A percentile compares a stretch with the other conserved stretches of the same genome.
phyloP scores from a whole-genome alignment of 2,329 filamentous ascomycete species.

The Podosphaera leucotricha region DNA sequence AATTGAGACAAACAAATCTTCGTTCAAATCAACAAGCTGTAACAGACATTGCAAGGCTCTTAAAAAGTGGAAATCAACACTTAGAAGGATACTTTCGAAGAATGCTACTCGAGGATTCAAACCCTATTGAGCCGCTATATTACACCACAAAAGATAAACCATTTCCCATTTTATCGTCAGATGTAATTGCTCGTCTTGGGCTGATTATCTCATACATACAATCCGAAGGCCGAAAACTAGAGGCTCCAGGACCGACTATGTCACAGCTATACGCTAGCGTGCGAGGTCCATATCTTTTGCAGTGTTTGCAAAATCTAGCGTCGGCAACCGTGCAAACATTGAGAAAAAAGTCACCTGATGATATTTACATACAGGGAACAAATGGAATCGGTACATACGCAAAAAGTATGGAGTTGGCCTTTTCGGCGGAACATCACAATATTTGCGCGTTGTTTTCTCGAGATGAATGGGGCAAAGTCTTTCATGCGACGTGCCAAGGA shows the following conservation, averaged over 20 bases:
- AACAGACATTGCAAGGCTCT: conserved; percentile 49
- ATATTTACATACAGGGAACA: conserved; percentile 66
- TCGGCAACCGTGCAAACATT: conserved; percentile 65
- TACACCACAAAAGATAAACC: conserved; percentile 74
- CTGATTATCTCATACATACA: conserved; percentile 60
- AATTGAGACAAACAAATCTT: conserved; percentile 76
- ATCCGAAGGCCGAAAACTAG: conserved; percentile 28
- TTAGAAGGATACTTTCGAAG: conserved; percentile 68
- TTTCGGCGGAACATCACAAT: conserved; percentile 73
- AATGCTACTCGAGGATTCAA: conserved; percentile 54
- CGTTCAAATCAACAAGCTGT: conserved; percentile 80
- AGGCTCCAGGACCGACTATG: conserved; percentile 35
- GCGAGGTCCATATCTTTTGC: conserved; percentile 64
- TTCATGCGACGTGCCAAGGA: conserved; percentile 55
- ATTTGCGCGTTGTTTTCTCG: conserved; percentile 68
- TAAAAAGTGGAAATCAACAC: conserved; percentile 59
- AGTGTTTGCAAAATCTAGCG: conserved; percentile 64
- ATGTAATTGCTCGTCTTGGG: conserved; percentile 50
- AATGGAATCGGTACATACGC: conserved; percentile 85
- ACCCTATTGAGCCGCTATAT: conserved; percentile 67
- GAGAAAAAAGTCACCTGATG: conserved; percentile 55
- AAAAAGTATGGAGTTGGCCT: conserved; percentile 65
- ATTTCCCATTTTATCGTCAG: conserved; percentile 60
- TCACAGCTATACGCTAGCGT: conserved; percentile 68
- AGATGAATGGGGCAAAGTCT: conserved; percentile 62